Conservation (phyloP, 176 grass and related monocot genomes). For the Hyparrhenia diplandra region DNA sequence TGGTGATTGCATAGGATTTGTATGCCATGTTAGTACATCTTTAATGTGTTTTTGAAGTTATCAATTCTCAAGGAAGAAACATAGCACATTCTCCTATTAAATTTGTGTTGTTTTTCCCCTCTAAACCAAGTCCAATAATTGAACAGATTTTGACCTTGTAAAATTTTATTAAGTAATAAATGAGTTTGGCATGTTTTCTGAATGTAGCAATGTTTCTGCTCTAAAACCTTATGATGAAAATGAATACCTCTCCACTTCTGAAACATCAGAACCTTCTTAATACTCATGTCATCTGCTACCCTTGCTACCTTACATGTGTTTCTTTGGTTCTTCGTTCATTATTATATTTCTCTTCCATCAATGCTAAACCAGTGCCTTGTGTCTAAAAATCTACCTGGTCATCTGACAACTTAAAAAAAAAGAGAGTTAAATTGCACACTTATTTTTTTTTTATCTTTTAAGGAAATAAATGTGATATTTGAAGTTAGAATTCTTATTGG, state of each 20-base stretch:
- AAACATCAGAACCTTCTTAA: background rate
- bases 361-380: background rate
- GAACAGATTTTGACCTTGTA: background rate
- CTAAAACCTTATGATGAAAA: background rate
- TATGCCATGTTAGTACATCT: background rate
- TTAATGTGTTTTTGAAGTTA: background rate
- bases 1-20: background rate
- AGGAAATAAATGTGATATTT: constrained; percentile 9
- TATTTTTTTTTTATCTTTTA: background rate
- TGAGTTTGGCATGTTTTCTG: background rate
- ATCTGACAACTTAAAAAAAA: background rate
- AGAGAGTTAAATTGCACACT: background rate
- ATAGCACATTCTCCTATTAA: background rate
- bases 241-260: background rate
- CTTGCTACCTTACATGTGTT: background rate
- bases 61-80: background rate
- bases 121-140: background rate
- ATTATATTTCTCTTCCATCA: background rate
- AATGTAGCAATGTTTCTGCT: background rate
- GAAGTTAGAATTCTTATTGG: background rate
- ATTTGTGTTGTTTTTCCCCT: too few relatives aligned
- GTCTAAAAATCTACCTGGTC: background rate
- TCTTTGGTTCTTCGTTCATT: constrained; percentile 15
- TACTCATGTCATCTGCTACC: background rate
- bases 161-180: background rate